A percentile compares a stretch with the other conserved stretches of the same genome.
These are phyloP conservation scores for Cardamine occulta DNA, from an alignment of 345 rosid genomes.

Conservation along the genomic window DNA sequence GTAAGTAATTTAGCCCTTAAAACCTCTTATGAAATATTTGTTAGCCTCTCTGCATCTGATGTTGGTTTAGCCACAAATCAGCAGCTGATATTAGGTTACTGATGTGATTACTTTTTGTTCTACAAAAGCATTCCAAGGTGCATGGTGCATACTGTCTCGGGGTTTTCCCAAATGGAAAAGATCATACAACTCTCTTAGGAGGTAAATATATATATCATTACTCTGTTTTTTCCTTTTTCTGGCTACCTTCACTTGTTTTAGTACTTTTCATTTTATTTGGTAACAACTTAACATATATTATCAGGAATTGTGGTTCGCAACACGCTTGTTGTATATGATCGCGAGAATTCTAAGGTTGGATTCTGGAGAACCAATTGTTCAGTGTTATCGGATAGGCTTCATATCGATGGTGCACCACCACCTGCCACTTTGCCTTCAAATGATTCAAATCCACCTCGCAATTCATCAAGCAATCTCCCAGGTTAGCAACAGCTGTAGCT, in stretches of 20 bases:
- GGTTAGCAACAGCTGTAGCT: conserved; percentile 22
- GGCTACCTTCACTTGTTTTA: conserved; percentile 8
- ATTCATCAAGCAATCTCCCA: conserved; percentile 39
- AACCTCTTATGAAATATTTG: neutral
- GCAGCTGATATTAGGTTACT: neutral
- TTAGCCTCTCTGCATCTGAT: neutral
- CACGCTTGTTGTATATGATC: conserved; percentile 87
- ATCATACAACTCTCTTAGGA: conserved; percentile 88
- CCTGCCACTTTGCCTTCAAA: conserved; percentile 51
- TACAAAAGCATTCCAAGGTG: conserved; percentile 76
- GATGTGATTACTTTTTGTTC: conserved; percentile 23
- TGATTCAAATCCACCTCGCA: conserved; percentile 45
- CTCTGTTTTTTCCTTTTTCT: neutral
- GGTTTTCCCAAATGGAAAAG: conserved; percentile 84
- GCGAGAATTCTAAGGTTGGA: conserved; percentile 78
- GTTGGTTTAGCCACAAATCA: neutral
- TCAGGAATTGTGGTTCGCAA: conserved; percentile 87
- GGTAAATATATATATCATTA: conserved; percentile 49
- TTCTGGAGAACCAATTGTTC: conserved; percentile 99
- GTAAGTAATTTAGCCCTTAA: conserved; percentile 49
- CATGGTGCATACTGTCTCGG: conserved; percentile 84
- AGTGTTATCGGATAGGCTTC: conserved; percentile 79
- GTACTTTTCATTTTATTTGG: neutral
- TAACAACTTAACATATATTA: conserved; percentile 9
- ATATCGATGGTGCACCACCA: conserved; percentile 52